Base-by-base conservation (phyloP, 768 basidiomycete genomes). In the Melanogaster broomeanus region DNA sequence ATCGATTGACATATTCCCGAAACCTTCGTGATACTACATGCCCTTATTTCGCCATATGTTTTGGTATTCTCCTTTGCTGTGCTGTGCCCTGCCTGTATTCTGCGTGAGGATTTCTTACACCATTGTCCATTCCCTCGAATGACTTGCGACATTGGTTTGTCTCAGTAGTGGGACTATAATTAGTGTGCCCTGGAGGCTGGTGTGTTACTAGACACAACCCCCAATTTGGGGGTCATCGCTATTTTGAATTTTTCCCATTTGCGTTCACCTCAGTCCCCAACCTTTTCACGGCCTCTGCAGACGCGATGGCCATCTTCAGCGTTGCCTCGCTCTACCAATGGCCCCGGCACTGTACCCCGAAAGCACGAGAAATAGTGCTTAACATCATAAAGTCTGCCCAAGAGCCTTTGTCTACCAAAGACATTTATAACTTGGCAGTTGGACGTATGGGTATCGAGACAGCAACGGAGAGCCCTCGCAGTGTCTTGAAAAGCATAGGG, bases 1-100 rank as follows among this genome's bases (percentile, higher is more conserved):
- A 58, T 73, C 8, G 71, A 77, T 28, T 79, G 61, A 53, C 42
- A 34, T 25, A 2, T 47, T 19, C 22, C 22, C 27, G 21, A 41
- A 12, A 16, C 15, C 24, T 41, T 25, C 40, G 3, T 25, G 12
- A 21, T 13, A 21, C n/a, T 25, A 15, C 19, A 40, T 41, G 13
- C 51, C 25, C 45, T 41, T 28, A 19, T 42, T 31, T 18, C 4
- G 37, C 24, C 18, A 8, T 7, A 22, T 39, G 30, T 44, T 42
- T 55, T 48, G 52, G 10, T 37, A 19, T 42, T 27, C 27, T 28
- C 28, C 13, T 4, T 4, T 8, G n/a, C 8, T 46, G 31, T n/a
- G n/a, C n/a, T n/a, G n/a, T n/a, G n/a, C n/a, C n/a, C n/a, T n/a
- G n/a, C 7, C 12, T 30, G 30, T 30, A 30, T 30, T 30, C 10